phyloP scores from a whole-genome alignment of 108 stramenopile species.

The Cyclotella baltica region DNA sequence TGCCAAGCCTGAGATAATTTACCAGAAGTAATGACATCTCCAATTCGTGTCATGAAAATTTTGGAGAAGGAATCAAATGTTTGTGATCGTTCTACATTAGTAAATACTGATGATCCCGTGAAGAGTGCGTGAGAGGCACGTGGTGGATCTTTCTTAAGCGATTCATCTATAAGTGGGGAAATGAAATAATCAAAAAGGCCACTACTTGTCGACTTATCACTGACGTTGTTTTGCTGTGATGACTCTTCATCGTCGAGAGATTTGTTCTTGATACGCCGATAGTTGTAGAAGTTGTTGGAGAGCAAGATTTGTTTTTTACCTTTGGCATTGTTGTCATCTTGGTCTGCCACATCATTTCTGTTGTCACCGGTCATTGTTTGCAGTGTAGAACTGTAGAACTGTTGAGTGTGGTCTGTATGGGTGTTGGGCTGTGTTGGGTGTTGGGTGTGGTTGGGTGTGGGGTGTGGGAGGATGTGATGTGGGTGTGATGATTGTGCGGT shows the following conservation, averaged over 20 bases:
- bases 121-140: not conserved
- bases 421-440: too few species aligned
- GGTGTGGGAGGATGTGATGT: too few species aligned
- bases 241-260: not conserved
- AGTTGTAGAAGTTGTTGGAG: conserved; percentile 10
- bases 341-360: not conserved
- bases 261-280: not conserved
- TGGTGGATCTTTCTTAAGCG: not conserved
- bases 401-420: too few species aligned
- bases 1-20: conserved; percentile 39
- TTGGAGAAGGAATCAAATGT: conserved; percentile 30
- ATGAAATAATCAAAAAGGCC: not conserved
- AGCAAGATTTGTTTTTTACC: not conserved
- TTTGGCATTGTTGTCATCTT: not conserved
- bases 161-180: not conserved
- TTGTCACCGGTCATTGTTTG: not conserved
- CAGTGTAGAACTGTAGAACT: too few species aligned
- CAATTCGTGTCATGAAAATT: conserved; percentile 39
- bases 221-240: not conserved
- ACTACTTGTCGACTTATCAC: not conserved
- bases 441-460: too few species aligned
- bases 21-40: conserved; percentile 30
- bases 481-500: too few species aligned
- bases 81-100: conserved; percentile 36
- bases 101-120: conserved; percentile 17